These are phyloP conservation scores for Alternaria infectoria DNA, from an alignment of 2,329 filamentous ascomycete genomes.

Conservation along the genomic window DNA sequence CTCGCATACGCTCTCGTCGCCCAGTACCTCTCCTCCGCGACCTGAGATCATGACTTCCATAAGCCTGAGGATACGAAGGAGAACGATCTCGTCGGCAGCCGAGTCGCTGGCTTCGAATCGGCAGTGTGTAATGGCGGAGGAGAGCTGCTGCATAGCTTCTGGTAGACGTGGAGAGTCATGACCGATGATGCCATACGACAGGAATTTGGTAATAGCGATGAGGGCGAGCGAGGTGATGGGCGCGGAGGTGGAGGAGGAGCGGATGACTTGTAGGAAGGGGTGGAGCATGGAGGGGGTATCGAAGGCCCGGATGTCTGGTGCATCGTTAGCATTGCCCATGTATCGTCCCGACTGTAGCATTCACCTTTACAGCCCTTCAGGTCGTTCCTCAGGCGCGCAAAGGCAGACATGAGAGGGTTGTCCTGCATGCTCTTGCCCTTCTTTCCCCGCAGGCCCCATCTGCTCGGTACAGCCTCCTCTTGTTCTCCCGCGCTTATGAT, in stretches of 20 bases:
- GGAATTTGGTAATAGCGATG: constrained; percentile 93
- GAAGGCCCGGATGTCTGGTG: constrained; percentile 79
- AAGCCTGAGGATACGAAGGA: constrained; percentile 90
- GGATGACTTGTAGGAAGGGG: constrained; percentile 95
- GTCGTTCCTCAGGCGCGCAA: constrained; percentile 86
- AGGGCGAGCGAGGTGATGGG: constrained; percentile 95
- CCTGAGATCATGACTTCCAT: constrained; percentile 99
- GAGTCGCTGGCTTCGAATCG: constrained; percentile 97
- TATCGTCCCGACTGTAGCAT: constrained; percentile 11
- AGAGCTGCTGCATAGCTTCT: constrained; percentile 91
- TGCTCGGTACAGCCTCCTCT: constrained; percentile 71
- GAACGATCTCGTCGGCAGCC: constrained; percentile 91
- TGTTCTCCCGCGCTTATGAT: constrained; percentile 47
- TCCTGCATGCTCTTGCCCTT: constrained; percentile 98
- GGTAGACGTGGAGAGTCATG: constrained; percentile 84
- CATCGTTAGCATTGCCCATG: constrained; percentile 27
- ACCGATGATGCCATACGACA: constrained; percentile 91
- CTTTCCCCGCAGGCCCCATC: constrained; percentile 93
- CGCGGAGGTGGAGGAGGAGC: constrained; percentile 93
- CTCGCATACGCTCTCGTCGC: constrained; percentile 96
- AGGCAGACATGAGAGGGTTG: constrained; percentile 93
- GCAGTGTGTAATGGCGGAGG: constrained; percentile 94
- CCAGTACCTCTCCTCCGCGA: constrained; percentile 88
- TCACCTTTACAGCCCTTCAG: constrained; percentile 82
- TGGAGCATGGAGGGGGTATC: constrained; percentile 89